These are phyloP conservation scores for Komagataella populi DNA, from an alignment of 805 yeast species.

Conservation along the genomic window DNA sequence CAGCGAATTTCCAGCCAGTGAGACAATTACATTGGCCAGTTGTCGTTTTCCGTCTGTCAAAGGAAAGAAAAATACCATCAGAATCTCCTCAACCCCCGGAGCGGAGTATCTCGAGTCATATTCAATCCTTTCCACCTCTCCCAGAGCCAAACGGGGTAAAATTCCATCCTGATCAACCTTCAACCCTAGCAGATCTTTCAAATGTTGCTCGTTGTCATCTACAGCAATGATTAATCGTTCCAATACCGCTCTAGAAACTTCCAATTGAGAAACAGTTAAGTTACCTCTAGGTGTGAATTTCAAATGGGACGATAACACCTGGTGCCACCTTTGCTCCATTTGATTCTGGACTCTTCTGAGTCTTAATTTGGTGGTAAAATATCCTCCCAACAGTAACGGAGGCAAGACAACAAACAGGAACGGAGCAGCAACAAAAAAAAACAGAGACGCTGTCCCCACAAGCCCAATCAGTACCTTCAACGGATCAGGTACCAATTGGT, in stretches of 20 bases:
- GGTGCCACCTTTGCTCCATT: background rate
- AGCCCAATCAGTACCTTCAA: background rate
- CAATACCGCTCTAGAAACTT: background rate
- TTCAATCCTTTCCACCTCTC: background rate
- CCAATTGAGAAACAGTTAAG: background rate
- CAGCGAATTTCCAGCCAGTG: background rate
- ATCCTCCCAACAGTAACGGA: background rate
- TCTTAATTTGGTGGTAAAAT: background rate
- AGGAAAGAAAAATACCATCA: background rate
- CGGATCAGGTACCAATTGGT: background rate
- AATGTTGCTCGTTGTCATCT: background rate
- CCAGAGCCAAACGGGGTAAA: background rate
- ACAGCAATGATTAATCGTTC: background rate
- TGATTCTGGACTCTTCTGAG: background rate
- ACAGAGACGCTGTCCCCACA: background rate
- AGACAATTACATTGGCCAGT: background rate
- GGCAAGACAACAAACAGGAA: background rate
- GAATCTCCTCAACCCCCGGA: background rate
- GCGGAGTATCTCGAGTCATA: background rate
- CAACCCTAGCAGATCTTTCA: background rate
- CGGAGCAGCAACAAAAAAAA: background rate
- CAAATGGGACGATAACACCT: background rate
- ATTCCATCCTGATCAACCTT: background rate
- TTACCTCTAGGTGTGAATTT: background rate
- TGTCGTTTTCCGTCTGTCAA: background rate